Evolutionary conservation across 805 yeast species (phyloP).

Genomic region (Starmerella vaccinii): DNA sequence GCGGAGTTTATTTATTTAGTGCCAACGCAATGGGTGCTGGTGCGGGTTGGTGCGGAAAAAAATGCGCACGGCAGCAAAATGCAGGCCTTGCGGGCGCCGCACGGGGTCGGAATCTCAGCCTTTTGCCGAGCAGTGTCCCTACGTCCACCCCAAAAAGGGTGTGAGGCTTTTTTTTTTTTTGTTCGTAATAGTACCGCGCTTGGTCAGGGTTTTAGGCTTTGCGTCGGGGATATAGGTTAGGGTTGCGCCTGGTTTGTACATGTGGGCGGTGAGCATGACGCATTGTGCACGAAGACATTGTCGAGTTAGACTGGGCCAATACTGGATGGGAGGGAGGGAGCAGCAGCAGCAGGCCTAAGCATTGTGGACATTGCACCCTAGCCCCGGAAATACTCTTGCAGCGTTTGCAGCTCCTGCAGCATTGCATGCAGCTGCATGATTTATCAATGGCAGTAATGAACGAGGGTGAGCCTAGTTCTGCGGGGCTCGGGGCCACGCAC

Average conservation of each 20-base stretch:
- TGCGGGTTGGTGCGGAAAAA: no score
- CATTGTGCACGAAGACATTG: neutral
- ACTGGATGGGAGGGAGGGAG: no score
- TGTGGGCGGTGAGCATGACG: neutral
- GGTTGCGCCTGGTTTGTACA: neutral
- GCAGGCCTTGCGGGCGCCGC: no score
- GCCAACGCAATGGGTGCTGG: no score
- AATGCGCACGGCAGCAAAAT: no score
- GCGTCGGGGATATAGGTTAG: constrained; percentile 1
- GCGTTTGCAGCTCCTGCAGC: neutral
- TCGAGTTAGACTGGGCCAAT: neutral
- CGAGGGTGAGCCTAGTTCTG: constrained; percentile 2
- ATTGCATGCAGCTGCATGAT: constrained; percentile 3
- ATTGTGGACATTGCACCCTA: neutral
- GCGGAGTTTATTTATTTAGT: no score
- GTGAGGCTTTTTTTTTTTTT: constrained; percentile 2
- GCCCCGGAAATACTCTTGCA: no score
- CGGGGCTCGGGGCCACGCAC: constrained; percentile 5
- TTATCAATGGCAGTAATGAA: constrained; percentile 1
- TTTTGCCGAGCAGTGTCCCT: neutral
- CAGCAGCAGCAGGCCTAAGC: neutral
- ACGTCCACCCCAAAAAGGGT: neutral
- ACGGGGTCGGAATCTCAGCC: no score
- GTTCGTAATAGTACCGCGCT: neutral
- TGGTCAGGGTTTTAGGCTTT: neutral